Evolutionary conservation across 1,284 basidiomycete species (phyloP).

Genomic region (Puccinia sorghi): DNA sequence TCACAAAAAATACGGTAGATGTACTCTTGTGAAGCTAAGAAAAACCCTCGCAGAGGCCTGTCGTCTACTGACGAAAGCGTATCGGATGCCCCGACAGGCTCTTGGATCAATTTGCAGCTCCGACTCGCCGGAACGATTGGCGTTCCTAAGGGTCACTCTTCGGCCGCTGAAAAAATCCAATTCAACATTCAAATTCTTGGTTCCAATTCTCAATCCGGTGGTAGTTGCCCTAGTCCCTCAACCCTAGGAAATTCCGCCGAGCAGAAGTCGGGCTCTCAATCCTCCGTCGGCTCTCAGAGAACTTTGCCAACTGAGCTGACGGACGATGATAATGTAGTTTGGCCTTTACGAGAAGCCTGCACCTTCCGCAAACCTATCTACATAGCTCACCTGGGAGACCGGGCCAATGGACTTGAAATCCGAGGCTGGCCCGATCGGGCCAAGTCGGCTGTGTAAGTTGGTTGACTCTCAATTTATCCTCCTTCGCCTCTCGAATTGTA

Average conservation of each 20-base stretch:
- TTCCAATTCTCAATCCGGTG: slow-evolving; percentile 4
- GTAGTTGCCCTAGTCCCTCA: background rate
- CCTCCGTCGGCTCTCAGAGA: slow-evolving; percentile 2
- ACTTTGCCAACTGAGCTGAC: slow-evolving; percentile 19
- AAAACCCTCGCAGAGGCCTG: background rate
- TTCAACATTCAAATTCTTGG: slow-evolving; percentile 19
- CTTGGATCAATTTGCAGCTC: slow-evolving; percentile 13
- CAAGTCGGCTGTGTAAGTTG: slow-evolving; percentile 38
- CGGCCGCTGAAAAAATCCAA: slow-evolving; percentile 31
- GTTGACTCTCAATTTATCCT: background rate
- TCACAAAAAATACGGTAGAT: slow-evolving; percentile 11
- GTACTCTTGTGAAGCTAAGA: slow-evolving; percentile 44
- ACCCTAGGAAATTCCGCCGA: background rate
- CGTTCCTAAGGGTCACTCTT: slow-evolving; percentile 37
- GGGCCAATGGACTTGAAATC: slow-evolving; percentile 30
- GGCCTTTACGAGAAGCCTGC: slow-evolving; percentile 46
- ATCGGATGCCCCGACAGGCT: slow-evolving; percentile 7
- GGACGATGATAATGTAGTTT: slow-evolving; percentile 21
- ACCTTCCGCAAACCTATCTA: slow-evolving; percentile 42
- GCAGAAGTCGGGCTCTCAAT: background rate
- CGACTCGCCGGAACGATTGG: slow-evolving; percentile 31
- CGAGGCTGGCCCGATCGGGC: slow-evolving; percentile 41
- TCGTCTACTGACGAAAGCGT: background rate
- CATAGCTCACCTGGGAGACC: slow-evolving; percentile 36
- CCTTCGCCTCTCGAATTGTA: background rate